phyloP scores from a whole-genome alignment of 768 basidiomycete species.

The Tricholoma terreum region DNA sequence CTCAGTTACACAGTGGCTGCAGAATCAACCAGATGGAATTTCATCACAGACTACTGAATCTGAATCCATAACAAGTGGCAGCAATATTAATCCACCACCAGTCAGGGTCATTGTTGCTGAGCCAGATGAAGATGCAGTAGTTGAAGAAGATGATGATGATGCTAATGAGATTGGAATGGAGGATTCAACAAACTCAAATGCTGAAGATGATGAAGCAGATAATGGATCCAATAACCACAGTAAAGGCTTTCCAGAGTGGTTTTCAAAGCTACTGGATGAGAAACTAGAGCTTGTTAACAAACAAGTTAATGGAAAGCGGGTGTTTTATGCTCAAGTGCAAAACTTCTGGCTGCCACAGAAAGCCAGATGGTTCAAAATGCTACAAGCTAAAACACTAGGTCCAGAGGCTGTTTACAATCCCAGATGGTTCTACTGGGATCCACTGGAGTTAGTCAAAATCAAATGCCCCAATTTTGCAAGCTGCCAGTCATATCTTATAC shows the following conservation, averaged over 20 bases:
- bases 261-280: background rate
- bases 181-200: background rate
- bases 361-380: background rate
- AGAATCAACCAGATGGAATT: background rate
- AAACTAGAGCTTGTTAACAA: background rate
- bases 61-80: background rate
- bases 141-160: background rate
- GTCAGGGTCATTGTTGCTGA: background rate
- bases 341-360: constrained; percentile 1
- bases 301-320: background rate
- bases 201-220: background rate
- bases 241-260: background rate
- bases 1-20: background rate
- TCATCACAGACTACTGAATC: background rate
- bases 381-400: constrained; percentile 1
- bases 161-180: background rate
- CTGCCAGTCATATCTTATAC: constrained; percentile 1
- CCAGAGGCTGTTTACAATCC: constrained; percentile 10
- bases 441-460: constrained; percentile 1
- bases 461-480: constrained; percentile 8
- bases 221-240: background rate
- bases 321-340: background rate
- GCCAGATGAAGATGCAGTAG: too few relatives aligned
- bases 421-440: constrained; percentile 17
- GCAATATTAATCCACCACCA: background rate